These are phyloP conservation scores for Bipolaris gigantea DNA, from an alignment of 2,329 filamentous ascomycete genomes.

Conservation along the genomic window DNA sequence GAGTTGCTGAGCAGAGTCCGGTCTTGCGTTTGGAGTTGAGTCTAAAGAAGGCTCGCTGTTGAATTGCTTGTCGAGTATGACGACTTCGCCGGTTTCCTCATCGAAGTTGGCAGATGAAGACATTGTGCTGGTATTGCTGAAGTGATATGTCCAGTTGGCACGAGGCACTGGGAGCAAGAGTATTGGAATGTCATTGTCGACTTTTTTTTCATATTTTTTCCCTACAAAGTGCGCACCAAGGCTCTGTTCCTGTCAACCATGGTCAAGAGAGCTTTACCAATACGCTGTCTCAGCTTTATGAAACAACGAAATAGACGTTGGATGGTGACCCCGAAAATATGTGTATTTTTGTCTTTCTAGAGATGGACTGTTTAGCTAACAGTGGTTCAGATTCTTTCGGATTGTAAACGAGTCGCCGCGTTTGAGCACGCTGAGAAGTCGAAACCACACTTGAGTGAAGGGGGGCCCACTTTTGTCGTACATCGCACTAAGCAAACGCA, in stretches of 20 bases:
- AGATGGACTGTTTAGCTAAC: not conserved
- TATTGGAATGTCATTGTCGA: not conserved
- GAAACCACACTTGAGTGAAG: not conserved
- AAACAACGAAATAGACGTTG: not conserved
- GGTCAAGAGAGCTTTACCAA: not conserved
- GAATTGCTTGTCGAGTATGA: not conserved
- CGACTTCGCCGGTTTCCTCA: not conserved
- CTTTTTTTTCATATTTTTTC: not conserved
- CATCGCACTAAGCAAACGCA: not conserved
- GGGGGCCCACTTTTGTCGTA: not conserved
- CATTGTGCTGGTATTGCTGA: not conserved
- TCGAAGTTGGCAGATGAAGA: not conserved
- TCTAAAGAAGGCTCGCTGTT: not conserved
- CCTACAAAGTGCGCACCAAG: not conserved
- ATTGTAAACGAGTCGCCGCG: not conserved
- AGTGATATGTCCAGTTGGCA: not conserved
- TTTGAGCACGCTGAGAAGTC: not conserved
- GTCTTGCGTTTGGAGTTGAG: not conserved
- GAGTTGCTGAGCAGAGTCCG: not conserved
- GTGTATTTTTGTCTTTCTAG: not conserved
- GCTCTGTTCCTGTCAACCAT: not conserved
- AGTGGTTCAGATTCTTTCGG: not conserved
- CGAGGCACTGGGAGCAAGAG: not conserved
- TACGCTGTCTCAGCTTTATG: not conserved
- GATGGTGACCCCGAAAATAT: not conserved